Evolutionary conservation across 805 yeast genomes (phyloP), one percentile per base, ranked within the genome.

Genomic region (Kodamaea hsintzibuensis): DNA sequence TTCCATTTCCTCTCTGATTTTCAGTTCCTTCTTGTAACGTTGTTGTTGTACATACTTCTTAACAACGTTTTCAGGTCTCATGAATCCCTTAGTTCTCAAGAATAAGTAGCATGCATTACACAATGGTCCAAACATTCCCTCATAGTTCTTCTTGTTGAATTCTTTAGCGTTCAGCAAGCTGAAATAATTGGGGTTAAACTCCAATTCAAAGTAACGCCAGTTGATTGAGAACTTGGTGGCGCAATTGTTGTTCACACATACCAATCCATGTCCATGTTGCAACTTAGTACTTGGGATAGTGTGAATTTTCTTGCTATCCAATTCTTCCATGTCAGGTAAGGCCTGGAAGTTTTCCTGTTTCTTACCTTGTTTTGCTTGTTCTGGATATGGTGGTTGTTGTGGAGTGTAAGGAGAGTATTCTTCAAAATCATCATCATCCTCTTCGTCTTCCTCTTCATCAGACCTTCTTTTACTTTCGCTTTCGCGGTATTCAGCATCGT

Each of bases 61-160:
- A 7, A 76, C 80, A 14, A 76, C 79, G 10, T 72, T 73, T 55
- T 72, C 77, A 5, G 80, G 80, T 56, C 80, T 68, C 79, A 92
- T 92, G 83, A 88, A 91, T 12, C 96, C 96, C 62, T 84, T 83
- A 67, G 80, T 74, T 50, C 78, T 65, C 50, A 74, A 68, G 54
- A 76, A 76, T 22, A 76, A 60, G 61, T 70, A 76, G 59, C 80
- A 76, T 12, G 80, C 80, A 56, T 76, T 76, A 60, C 80, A 76
- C 55, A 76, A 62, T 0, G 80, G 79, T 3, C 80, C 80, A 60
- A 71, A 73, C 80, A 76, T 76, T 6, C 79, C 80, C 48, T 76
- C 78, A 55, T 73, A 76, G 55, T 72, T 62, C 53, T 66, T 67
- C 58, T 72, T 73, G 61, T 75, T 71, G 56, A 76, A 74, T 49